Conservation (phyloP, 345 rosid species). For the Eucalyptus cloeziana region DNA sequence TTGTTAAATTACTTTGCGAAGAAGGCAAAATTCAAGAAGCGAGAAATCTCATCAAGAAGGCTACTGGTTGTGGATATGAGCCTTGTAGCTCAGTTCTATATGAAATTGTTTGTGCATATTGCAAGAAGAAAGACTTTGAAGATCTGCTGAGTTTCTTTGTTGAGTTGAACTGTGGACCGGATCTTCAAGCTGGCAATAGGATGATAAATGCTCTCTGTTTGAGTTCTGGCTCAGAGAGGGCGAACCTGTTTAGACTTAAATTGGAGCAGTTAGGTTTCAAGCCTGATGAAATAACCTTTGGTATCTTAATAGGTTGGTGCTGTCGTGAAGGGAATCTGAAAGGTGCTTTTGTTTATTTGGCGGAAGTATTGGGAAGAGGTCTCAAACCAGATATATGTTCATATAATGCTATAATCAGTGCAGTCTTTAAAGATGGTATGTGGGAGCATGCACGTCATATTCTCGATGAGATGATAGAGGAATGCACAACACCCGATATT, state of each 20-base stretch:
- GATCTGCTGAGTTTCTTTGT: constrained; percentile 43
- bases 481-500: constrained; percentile 14
- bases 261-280: constrained; percentile 43
- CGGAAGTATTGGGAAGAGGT: constrained; percentile 43
- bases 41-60: constrained; percentile 45
- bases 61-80: constrained; percentile 26
- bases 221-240: constrained; percentile 42
- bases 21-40: constrained; percentile 58
- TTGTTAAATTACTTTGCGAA: constrained; percentile 43
- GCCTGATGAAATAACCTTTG: constrained; percentile 50
- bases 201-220: constrained; percentile 37
- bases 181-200: constrained; percentile 41
- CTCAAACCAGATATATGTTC: constrained; percentile 33
- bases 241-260: constrained; percentile 35
- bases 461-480: constrained; percentile 53
- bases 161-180: constrained; percentile 31
- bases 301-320: constrained; percentile 62
- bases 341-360: constrained; percentile 32
- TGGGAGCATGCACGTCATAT: constrained; percentile 34
- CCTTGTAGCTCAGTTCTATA: constrained; percentile 20
- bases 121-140: constrained; percentile 68
- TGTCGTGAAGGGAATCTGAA: constrained; percentile 47
- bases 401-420: constrained; percentile 49
- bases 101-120: constrained; percentile 45
- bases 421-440: constrained; percentile 40